Conservation (phyloP, 352 stramenopile species). For the Phytopythium ostracodes region DNA sequence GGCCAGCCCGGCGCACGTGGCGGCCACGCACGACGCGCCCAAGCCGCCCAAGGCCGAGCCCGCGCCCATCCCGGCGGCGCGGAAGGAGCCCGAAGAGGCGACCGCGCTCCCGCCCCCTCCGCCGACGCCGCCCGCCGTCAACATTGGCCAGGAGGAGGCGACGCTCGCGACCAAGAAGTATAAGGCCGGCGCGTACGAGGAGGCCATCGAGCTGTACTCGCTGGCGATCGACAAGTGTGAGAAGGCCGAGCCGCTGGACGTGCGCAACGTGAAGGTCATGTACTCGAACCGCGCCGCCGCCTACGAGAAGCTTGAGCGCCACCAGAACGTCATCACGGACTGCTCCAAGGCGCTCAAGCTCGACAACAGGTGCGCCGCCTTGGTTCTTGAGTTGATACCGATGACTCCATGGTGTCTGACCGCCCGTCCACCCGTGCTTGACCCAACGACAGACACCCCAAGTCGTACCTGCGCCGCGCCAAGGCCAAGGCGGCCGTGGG, state of each 20-base stretch:
- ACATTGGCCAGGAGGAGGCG: slow-evolving; percentile 56
- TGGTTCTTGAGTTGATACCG: slow-evolving; percentile 2
- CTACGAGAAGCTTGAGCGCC: slow-evolving; percentile 66
- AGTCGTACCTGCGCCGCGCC: slow-evolving; percentile 74
- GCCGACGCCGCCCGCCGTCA: slow-evolving; percentile 11
- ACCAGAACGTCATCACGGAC: slow-evolving; percentile 55
- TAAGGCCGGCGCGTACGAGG: slow-evolving; percentile 63
- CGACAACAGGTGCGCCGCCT: slow-evolving; percentile 35
- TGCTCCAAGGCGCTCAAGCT: slow-evolving; percentile 53
- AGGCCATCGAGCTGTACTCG: slow-evolving; percentile 69
- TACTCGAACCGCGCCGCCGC: slow-evolving; percentile 78
- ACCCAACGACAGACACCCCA: slow-evolving; percentile 36
- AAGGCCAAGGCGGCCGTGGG: slow-evolving; percentile 52
- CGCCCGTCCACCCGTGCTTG: neutral
- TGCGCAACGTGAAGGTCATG: slow-evolving; percentile 82
- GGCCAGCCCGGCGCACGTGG: slow-evolving; percentile 13
- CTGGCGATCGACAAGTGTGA: slow-evolving; percentile 60
- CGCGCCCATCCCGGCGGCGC: slow-evolving; percentile 10
- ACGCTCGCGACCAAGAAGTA: slow-evolving; percentile 75
- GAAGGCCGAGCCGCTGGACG: slow-evolving; percentile 46
- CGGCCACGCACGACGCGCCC: slow-evolving; percentile 15
- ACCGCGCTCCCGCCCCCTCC: slow-evolving; percentile 5
- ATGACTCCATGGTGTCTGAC: no score
- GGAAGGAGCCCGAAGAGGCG: slow-evolving; percentile 23
- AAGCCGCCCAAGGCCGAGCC: slow-evolving; percentile 29